Conservation (phyloP, 495 filamentous ascomycete species). For the Collariella sp. region DNA sequence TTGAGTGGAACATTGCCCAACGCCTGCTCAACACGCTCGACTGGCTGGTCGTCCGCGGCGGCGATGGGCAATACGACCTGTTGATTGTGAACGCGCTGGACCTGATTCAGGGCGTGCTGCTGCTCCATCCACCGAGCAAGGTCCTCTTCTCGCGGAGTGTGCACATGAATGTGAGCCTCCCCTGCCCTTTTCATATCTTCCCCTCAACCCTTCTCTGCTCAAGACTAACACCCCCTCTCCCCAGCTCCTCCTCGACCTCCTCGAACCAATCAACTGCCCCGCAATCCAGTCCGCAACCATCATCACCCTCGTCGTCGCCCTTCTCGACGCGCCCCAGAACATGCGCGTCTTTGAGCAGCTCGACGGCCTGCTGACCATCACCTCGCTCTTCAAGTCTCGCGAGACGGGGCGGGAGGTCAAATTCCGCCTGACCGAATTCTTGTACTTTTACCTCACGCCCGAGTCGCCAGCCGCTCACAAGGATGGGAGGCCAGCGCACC, state of each 20-base stretch:
- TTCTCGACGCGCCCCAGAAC: slow-evolving; percentile 75
- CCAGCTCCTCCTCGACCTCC: slow-evolving; percentile 80
- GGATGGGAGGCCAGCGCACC: slow-evolving; percentile 41
- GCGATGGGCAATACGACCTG: slow-evolving; percentile 75
- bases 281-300: slow-evolving; percentile 84
- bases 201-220: neutral
- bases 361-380: slow-evolving; percentile 91
- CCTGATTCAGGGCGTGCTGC: slow-evolving; percentile 79
- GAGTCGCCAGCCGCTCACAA: slow-evolving; percentile 57
- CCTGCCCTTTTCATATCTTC: neutral
- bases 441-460: slow-evolving; percentile 97
- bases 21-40: slow-evolving; percentile 82
- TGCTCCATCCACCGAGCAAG: slow-evolving; percentile 90
- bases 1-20: slow-evolving; percentile 94
- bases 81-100: slow-evolving; percentile 83
- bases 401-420: slow-evolving; percentile 80
- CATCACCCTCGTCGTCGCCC: slow-evolving; percentile 78
- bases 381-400: slow-evolving; percentile 80
- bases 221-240: neutral
- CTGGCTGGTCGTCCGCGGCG: slow-evolving; percentile 69
- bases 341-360: slow-evolving; percentile 84
- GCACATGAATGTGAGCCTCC: slow-evolving; percentile 71
- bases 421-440: slow-evolving; percentile 84
- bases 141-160: slow-evolving; percentile 79
- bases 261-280: slow-evolving; percentile 86